Conservation (phyloP, 768 basidiomycete species). For the Lactarius tabidus region DNA sequence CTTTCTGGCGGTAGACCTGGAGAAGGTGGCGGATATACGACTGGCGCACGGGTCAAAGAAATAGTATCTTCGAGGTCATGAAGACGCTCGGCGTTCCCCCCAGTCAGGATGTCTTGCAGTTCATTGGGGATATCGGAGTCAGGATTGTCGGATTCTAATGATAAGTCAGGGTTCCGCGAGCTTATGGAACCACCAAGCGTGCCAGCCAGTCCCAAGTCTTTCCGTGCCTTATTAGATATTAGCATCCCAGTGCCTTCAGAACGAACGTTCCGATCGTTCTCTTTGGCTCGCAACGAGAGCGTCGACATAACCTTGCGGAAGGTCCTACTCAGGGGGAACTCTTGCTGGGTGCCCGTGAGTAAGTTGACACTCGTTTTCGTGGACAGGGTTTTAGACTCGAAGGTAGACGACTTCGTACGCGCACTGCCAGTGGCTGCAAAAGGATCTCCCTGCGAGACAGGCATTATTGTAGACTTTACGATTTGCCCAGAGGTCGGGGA, state of each 20-base stretch:
- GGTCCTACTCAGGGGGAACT: conserved; percentile 9
- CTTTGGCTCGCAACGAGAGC: conserved; percentile 16
- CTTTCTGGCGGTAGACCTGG: conserved; percentile 43
- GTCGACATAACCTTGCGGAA: conserved; percentile 24
- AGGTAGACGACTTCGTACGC: neutral
- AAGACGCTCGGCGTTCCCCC: conserved; percentile 34
- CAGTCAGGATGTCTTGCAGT: conserved; percentile 55
- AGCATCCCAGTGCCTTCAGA: conserved; percentile 30
- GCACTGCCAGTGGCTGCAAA: neutral
- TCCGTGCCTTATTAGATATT: conserved; percentile 49
- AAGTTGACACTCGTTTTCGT: conserved; percentile 2
- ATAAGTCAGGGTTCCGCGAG: conserved; percentile 43
- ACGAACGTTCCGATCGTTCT: neutral
- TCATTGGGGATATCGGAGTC: conserved; percentile 84
- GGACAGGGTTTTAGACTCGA: conserved; percentile 4
- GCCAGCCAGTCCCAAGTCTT: conserved; percentile 57
- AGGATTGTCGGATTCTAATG: conserved; percentile 52
- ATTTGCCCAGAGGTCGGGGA: neutral
- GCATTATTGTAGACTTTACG: neutral
- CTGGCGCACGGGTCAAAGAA: conserved; percentile 28
- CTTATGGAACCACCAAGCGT: conserved; percentile 62
- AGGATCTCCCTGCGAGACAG: neutral
- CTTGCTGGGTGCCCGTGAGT: conserved; percentile 3
- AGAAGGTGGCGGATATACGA: conserved; percentile 31
- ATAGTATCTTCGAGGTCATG: conserved; percentile 38